These are phyloP conservation scores for Vicia villosa DNA, from an alignment of 306 rosid genomes.

Conservation along the genomic window DNA sequence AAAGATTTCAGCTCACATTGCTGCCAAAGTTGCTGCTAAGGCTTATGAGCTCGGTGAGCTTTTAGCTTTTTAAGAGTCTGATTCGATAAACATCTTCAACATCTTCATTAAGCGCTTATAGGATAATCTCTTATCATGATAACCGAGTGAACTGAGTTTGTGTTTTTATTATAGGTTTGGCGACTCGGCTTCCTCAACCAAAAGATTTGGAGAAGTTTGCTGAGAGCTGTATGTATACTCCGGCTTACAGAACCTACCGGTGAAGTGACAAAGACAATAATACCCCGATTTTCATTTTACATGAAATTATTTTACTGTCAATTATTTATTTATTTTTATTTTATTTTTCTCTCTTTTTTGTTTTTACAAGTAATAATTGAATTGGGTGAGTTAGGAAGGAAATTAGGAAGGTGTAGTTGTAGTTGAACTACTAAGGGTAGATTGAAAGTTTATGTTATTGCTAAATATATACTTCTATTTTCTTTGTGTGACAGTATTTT, in stretches of 20 bases:
- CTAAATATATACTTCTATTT: not conserved
- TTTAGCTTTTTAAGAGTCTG: too few species aligned
- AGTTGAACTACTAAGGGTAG: constrained; percentile 34
- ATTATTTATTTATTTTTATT: constrained; percentile 22
- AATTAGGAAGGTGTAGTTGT: constrained; percentile 38
- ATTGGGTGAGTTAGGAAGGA: constrained; percentile 35
- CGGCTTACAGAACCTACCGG: constrained; percentile 78
- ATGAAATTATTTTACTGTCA: constrained; percentile 24
- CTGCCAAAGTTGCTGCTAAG: constrained; percentile 94
- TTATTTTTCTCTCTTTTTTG: not conserved
- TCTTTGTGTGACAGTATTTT: constrained; percentile 1
- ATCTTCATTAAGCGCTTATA: not conserved
- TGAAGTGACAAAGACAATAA: constrained; percentile 37
- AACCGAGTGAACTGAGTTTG: constrained; percentile 26
- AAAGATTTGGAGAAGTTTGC: constrained; percentile 83
- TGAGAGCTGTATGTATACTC: constrained; percentile 97
- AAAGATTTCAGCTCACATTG: constrained; percentile 92
- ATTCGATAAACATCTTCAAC: too few species aligned
- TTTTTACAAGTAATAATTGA: constrained; percentile 18
- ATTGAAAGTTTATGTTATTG: constrained; percentile 19
- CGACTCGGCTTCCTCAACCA: constrained; percentile 90
- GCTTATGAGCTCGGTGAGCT: constrained; percentile 87
- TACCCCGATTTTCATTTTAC: not conserved
- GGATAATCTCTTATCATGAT: not conserved
- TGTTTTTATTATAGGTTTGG: constrained; percentile 65